Evolutionary conservation across 106 monocot genomes (phyloP), one percentile per base, ranked within the genome.

Genomic region (Dendrobium chrysotoxum): DNA sequence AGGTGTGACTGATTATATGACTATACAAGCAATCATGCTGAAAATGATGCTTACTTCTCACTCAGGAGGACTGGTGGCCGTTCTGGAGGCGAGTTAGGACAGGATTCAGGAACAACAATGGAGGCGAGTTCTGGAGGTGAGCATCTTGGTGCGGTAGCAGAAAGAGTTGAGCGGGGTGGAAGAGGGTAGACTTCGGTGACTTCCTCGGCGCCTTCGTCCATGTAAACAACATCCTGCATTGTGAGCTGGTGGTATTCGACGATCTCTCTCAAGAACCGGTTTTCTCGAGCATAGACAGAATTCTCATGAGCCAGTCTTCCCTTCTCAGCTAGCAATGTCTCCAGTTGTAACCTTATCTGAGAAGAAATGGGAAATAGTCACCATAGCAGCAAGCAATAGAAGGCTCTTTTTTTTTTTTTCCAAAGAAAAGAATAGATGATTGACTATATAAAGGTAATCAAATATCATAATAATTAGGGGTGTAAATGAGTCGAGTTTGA

Each of bases 231-330:
- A 67, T 89, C 92, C 80, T 89, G 92, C 89, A 89, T 92, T 0
- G 89, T 92, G 28, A 92, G 86, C 78, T 89, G 92, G 83, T 92
- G 92, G 79, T 89, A 89, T 82, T 92, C 92, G 50, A 92, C 92
- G 45, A 92, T 88, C 83, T 92, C 92, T 67, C 92, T 85, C 28
- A 92, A 78, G 81, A 92, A 89, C 25, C 89, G 79, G 47, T 89
- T 92, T 80, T 92, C 92, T 5, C 89, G 81, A 21, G 92, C 87
- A 68, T 88, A 86, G 17, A 86, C 44, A 0, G 89, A 89, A 76
- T 92, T 92, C 84, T 92, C 89, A 47, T 89, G 87, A 39, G 92
- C 87, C 10, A 92, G 66, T 47, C 89, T 77, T 45, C 89, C 87
- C 79, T 92, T 92, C 84, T 92, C 92, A 4, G 84, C 89, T 65